Conservation (phyloP, 2,329 filamentous ascomycete species). For the Endoconidiophora polonica region DNA sequence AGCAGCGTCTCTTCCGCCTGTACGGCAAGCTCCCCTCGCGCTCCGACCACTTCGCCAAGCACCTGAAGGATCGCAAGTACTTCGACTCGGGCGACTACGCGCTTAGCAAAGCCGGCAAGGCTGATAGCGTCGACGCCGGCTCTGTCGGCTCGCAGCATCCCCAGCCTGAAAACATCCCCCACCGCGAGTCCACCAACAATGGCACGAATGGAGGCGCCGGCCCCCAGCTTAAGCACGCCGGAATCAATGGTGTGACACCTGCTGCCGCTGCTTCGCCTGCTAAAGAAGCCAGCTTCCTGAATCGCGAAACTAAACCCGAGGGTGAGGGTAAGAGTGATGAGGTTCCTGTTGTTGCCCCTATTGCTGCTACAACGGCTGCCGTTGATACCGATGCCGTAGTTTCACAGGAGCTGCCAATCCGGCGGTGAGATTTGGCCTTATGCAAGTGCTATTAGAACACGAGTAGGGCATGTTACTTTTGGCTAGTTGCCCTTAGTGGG, state of each 20-base stretch:
- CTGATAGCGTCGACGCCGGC: slow-evolving; percentile 82
- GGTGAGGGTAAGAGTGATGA: slow-evolving; percentile 13
- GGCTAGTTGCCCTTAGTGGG: background rate
- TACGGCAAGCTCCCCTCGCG: slow-evolving; percentile 97
- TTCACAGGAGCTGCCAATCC: slow-evolving; percentile 4
- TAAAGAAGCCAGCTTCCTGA: slow-evolving; percentile 78
- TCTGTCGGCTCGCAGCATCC: slow-evolving; percentile 90
- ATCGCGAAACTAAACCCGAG: slow-evolving; percentile 59
- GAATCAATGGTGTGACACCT: slow-evolving; percentile 20
- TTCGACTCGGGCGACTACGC: slow-evolving; percentile 95
- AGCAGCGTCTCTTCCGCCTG: slow-evolving; percentile 89
- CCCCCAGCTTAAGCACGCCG: slow-evolving; percentile 23
- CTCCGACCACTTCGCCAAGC: slow-evolving; percentile 92
- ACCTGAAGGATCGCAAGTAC: slow-evolving; percentile 97
- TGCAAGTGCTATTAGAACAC: too few relatives aligned
- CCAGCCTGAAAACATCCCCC: slow-evolving; percentile 85
- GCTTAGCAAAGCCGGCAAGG: slow-evolving; percentile 93
- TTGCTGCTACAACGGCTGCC: background rate
- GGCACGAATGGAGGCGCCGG: slow-evolving; percentile 21
- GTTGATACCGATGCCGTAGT: background rate
- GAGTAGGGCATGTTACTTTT: too few relatives aligned
- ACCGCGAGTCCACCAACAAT: slow-evolving; percentile 41
- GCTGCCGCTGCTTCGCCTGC: slow-evolving; percentile 50
- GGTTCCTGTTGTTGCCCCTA: background rate
- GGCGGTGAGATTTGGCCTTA: background rate